phyloP scores from a whole-genome alignment of 2,329 filamentous ascomycete genomes.

The Aspergillus intermedius region DNA sequence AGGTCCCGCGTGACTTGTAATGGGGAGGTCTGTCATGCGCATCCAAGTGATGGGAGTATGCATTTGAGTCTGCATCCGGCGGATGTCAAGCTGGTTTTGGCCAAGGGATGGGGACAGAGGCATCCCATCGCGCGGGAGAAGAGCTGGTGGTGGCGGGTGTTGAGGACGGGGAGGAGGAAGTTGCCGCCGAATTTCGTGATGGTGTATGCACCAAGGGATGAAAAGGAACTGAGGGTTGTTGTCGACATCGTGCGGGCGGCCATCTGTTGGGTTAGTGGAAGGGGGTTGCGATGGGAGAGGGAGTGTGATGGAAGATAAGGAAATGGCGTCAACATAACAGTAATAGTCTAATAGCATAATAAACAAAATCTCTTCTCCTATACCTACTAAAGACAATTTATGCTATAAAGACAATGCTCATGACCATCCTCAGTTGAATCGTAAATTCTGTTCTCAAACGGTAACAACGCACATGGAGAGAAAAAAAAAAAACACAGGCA shows the following conservation, averaged over 20 bases:
- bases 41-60: conserved; percentile 68
- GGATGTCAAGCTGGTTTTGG: conserved; percentile 65
- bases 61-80: conserved; percentile 75
- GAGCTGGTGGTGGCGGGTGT: conserved; percentile 56
- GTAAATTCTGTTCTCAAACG: conserved; percentile 9
- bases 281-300: conserved; percentile 3
- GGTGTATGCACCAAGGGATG: conserved; percentile 70
- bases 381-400: background rate
- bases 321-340: background rate
- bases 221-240: conserved; percentile 61
- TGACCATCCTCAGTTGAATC: conserved; percentile 8
- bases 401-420: background rate
- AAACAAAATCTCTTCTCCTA: background rate
- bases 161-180: conserved; percentile 41
- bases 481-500: conserved; percentile 6
- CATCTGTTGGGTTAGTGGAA: conserved; percentile 53
- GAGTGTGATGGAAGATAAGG: background rate
- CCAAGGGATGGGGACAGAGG: conserved; percentile 71
- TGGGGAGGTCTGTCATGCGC: conserved; percentile 78
- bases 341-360: too few species aligned
- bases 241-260: conserved; percentile 66
- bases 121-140: conserved; percentile 47
- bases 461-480: conserved; percentile 6
- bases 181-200: conserved; percentile 71
- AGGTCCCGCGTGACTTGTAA: conserved; percentile 34